Conservation (phyloP, 2,329 filamentous ascomycete genomes). For the Periconia macrospinosa region DNA sequence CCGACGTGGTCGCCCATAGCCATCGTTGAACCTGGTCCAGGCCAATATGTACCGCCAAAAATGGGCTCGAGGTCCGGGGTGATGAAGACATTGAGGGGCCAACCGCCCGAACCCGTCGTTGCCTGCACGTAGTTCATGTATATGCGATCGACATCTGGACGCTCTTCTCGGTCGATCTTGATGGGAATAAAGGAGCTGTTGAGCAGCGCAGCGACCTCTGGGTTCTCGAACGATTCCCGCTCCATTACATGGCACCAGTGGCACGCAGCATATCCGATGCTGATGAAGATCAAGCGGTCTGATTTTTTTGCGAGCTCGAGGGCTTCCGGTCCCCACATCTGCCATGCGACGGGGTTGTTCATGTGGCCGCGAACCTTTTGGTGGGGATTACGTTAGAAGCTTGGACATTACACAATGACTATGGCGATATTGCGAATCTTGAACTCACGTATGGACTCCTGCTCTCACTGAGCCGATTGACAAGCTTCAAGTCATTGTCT, state of each 20-base stretch:
- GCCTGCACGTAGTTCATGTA: constrained; percentile 99
- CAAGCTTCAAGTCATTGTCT: constrained; percentile 43
- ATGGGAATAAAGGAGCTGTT: constrained; percentile 90
- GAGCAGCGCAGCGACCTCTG: constrained; percentile 76
- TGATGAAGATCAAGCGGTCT: constrained; percentile 89
- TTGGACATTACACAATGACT: neutral
- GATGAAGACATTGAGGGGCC: constrained; percentile 95
- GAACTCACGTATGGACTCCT: constrained; percentile 66
- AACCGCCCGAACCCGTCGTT: constrained; percentile 85
- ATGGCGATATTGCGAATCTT: neutral
- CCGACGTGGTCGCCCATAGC: constrained; percentile 62
- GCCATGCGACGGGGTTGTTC: constrained; percentile 87
- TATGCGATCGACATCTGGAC: constrained; percentile 90
- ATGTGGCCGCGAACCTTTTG: constrained; percentile 70
- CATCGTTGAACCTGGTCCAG: constrained; percentile 68
- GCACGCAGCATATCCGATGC: constrained; percentile 92
- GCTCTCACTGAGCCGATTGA: constrained; percentile 63
- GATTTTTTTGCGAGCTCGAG: constrained; percentile 75
- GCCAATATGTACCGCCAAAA: constrained; percentile 96
- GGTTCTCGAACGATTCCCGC: constrained; percentile 85
- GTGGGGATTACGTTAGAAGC: constrained; percentile 7
- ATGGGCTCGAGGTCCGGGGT: constrained; percentile 91
- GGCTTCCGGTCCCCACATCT: constrained; percentile 78
- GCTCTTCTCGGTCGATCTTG: constrained; percentile 90
- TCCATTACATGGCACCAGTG: constrained; percentile 93